Base-by-base conservation (phyloP, 78 protist species). In the Chrysochromulina parva region DNA sequence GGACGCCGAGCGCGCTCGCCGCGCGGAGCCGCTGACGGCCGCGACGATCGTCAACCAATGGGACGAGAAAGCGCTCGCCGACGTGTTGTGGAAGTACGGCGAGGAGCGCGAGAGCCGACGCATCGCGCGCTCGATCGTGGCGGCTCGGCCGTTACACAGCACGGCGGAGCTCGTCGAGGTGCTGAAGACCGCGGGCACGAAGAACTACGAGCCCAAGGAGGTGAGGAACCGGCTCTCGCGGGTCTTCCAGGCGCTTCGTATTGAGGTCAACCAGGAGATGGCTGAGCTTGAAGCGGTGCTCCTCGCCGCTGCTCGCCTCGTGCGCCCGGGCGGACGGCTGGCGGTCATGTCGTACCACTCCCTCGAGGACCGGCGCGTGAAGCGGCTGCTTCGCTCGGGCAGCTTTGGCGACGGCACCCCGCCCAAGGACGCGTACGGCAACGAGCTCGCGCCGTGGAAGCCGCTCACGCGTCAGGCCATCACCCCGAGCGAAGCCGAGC, bases 201-300 rank as follows among this genome's bases (percentile, higher is more conserved):
- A 1, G 16, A 53, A 66, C 3, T 47, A 22, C 6, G 26, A 59
- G 65, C 62, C 62, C 10, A 78, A 55, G 69, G 52, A 28, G 88
- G 26, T n/a, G 54, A 82, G 50, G 13, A 82, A 82, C 69, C 10
- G 54, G 17, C 17, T 19, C 9, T 66, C 88, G n/a, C 88, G 88
- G 69, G 88, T 82, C 54, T 82, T 82, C 67, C 88, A 82, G 67
- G 88, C 88, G 16, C 26, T 82, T 50, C 62, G 88, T 28, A 82
- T 82, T 7, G 54, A 54, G 3, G 88, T 82, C 24, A 82, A 82
- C 67, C 26, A 3, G 28, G 88, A 82, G 88, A 53, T 82, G 54
- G 26, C 7, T n/a, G 88, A 55, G 88, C 88, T 82, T 16, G 88
- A 82, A 54, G 26, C 24, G 19, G 17, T 28, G 24, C 52, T 82